These are phyloP conservation scores for Penicillium lagena DNA, from an alignment of 495 filamentous ascomycete species.

Conservation along the genomic window DNA sequence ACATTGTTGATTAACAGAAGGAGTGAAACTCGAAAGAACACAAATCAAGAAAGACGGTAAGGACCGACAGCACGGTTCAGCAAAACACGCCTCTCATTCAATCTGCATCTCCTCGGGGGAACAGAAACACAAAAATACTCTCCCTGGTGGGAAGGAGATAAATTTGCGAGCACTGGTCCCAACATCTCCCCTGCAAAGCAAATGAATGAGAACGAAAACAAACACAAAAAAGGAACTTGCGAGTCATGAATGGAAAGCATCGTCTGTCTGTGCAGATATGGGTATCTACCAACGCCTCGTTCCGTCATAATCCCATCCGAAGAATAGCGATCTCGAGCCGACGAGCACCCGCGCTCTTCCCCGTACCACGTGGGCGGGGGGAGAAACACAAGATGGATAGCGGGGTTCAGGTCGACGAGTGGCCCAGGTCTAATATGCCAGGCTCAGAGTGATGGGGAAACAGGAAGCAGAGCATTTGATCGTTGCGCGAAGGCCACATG, in stretches of 20 bases:
- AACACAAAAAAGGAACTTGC: constrained; percentile 24
- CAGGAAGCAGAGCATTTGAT: constrained; percentile 20
- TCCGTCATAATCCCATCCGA: constrained; percentile 39
- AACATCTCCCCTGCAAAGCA: constrained; percentile 5
- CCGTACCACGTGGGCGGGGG: constrained; percentile 12
- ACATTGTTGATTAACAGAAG: constrained; percentile 1
- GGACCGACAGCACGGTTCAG: constrained; percentile 14
- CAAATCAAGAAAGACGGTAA: constrained; percentile 15
- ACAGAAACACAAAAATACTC: no score
- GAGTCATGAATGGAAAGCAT: constrained; percentile 26
- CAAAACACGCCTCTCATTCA: constrained; percentile 11
- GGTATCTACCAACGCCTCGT: constrained; percentile 49
- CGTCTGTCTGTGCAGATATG: constrained; percentile 35
- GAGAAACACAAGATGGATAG: background rate
- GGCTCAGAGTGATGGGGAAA: constrained; percentile 20
- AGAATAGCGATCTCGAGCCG: constrained; percentile 24
- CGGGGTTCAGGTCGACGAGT: constrained; percentile 25
- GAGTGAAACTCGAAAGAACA: background rate
- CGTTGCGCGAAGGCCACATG: constrained; percentile 15
- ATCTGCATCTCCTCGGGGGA: constrained; percentile 9
- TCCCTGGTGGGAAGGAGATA: no score
- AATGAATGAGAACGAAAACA: constrained; percentile 22
- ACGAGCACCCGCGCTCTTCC: constrained; percentile 18
- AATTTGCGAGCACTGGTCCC: no score
- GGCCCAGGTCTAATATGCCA: constrained; percentile 32